Evolutionary conservation across 768 basidiomycete species (phyloP), one percentile per base, ranked within the genome.

Genomic region (Serendipita sp.): DNA sequence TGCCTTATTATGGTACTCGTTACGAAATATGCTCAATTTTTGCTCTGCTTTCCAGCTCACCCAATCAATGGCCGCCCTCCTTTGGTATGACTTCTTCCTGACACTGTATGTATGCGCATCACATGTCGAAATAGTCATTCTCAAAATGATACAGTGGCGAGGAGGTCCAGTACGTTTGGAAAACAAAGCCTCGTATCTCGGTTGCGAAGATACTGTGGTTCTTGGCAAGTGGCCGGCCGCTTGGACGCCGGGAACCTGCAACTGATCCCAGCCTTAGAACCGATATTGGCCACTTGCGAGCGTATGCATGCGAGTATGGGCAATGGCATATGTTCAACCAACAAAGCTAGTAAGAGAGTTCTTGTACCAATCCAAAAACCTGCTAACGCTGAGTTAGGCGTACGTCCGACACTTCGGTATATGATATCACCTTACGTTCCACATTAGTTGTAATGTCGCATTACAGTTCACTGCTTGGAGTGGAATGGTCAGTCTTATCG

Each of bases 391-490:
- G 10, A 37, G 16, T 60, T n/a, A 60, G 56, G 56, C 35, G 56
- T 60, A 60, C 34, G 56, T 60, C 28, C 32, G 32, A 24, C 32
- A 10, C 7, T 32, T 10, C 34, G 4, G 10, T 28, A 1, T 8
- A 32, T 8, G 35, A n/a, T 10, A 32, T 37, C 35, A 11, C 13
- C 56, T n/a, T 51, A 51, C 32, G 16, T 11, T 11, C 18, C 0
- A 60, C 28, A 10, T 24, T 60, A 60, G 56, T 10, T 60, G 56
- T 37, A 32, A 37, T 32, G n/a, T 60, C 10, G 56, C 56, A 11
- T 28, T 60, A 28, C 56, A 60, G n/a, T 60, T 60, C 56, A 60
- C 56, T 37, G 56, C 56, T 10, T 60, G 56, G 56, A 60, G 28
- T 28, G 56, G 56, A 8, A 24, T 60, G 24, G 56, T 60, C 10